Percentiles rank a stretch among this genome's conserved stretches.
These are phyloP conservation scores for Nannochloropsis limnetica DNA, from an alignment of 352 stramenopile species.

Conservation along the genomic window DNA sequence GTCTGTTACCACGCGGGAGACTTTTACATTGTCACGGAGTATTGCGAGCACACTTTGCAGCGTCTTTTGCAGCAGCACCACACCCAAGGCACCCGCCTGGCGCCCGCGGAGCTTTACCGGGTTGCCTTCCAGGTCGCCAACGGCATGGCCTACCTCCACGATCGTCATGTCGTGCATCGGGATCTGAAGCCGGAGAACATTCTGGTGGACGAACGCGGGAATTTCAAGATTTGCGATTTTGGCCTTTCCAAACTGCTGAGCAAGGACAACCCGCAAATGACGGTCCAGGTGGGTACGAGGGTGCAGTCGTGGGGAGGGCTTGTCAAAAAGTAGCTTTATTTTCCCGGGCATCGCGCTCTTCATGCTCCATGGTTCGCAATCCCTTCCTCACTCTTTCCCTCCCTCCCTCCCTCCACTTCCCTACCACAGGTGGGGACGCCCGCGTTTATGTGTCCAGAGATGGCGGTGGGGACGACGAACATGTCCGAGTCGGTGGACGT, in stretches of 20 bases:
- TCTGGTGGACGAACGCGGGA: conserved; percentile 74
- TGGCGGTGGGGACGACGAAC: conserved; percentile 55
- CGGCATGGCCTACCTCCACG: conserved; percentile 71
- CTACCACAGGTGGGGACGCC: conserved; percentile 61
- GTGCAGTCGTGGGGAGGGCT: not conserved
- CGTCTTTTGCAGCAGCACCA: conserved; percentile 54
- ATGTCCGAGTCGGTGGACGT: conserved; percentile 30
- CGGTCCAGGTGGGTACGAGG: conserved; percentile 61
- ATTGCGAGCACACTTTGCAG: conserved; percentile 57
- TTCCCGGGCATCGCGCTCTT: not conserved
- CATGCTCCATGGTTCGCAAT: not conserved
- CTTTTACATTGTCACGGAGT: conserved; percentile 77
- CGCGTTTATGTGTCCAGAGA: conserved; percentile 77
- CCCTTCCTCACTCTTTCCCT: not conserved
- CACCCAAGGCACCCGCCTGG: conserved; percentile 59
- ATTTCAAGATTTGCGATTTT: conserved; percentile 87
- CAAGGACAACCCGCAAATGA: conserved; percentile 39
- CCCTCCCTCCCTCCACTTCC: not conserved
- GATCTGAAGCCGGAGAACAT: conserved; percentile 76
- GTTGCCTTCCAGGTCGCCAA: conserved; percentile 76
- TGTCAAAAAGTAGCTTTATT: not conserved
- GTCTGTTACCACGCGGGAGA: conserved; percentile 77
- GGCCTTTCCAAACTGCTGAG: conserved; percentile 60
- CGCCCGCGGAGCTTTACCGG: conserved; percentile 64
- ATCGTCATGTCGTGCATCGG: not conserved